A percentile compares a stretch with the other conserved stretches of the same genome.
Evolutionary conservation across 2,329 filamentous ascomycete genomes (phyloP).

Genomic region (Didymella sp.): DNA sequence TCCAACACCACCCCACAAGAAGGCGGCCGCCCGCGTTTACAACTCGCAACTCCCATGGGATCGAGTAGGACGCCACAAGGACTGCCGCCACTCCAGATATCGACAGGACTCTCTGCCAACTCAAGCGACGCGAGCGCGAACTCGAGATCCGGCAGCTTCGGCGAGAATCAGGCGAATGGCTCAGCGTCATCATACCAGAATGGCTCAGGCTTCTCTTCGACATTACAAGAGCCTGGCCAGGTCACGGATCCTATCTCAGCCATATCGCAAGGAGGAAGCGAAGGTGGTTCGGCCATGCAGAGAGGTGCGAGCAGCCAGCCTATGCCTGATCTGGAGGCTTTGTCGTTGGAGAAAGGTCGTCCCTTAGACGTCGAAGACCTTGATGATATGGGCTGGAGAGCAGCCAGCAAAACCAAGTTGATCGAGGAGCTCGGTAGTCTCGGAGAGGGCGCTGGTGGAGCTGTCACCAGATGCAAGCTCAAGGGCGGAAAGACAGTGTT

Average conservation of each 20-base stretch:
- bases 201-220: constrained; percentile 76
- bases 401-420: constrained; percentile 85
- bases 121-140: constrained; percentile 83
- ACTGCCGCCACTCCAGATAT: constrained; percentile 62
- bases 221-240: constrained; percentile 66
- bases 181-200: constrained; percentile 85
- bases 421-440: constrained; percentile 88
- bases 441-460: constrained; percentile 93
- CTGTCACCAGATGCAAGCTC: constrained; percentile 88
- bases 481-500: constrained; percentile 94
- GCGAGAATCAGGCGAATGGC: constrained; percentile 78
- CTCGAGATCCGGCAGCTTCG: constrained; percentile 84
- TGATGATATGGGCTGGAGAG: constrained; percentile 93
- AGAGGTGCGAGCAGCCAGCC: constrained; percentile 81
- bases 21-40: constrained; percentile 75
- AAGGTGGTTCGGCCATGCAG: constrained; percentile 75
- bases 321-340: constrained; percentile 77
- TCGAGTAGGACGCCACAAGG: constrained; percentile 73
- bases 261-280: constrained; percentile 77
- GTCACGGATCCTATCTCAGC: constrained; percentile 85
- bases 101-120: constrained; percentile 67
- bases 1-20: constrained; percentile 75
- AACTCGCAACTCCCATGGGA: constrained; percentile 90
- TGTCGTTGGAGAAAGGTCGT: constrained; percentile 81
- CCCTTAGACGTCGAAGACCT: constrained; percentile 91